Evolutionary conservation across 1,284 basidiomycete genomes (phyloP).

Genomic region (Papiliotrema terrestris): DNA sequence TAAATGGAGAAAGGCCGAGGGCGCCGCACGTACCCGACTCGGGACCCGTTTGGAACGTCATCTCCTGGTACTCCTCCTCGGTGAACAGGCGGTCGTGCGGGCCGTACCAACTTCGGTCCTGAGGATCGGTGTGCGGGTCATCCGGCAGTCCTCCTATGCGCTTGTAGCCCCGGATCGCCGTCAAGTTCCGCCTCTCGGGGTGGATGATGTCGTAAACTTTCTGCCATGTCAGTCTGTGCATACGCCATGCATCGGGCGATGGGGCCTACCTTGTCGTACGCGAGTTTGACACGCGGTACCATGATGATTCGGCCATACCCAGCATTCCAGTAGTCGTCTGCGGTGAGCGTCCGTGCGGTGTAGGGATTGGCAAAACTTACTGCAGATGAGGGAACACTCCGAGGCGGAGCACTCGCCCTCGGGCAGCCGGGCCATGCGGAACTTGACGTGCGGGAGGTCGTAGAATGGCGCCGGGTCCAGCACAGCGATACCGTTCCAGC

Average conservation of each 20-base stretch:
- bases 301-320: constrained; percentile 93
- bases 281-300: constrained; percentile 91
- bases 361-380: constrained; percentile 51
- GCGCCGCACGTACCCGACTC: constrained; percentile 63
- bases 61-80: constrained; percentile 70
- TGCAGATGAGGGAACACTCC: constrained; percentile 92
- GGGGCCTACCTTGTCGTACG: constrained; percentile 74
- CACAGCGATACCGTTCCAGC: constrained; percentile 94
- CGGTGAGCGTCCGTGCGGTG: not conserved
- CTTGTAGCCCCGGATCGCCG: constrained; percentile 86
- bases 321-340: constrained; percentile 73
- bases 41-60: constrained; percentile 77
- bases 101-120: constrained; percentile 88
- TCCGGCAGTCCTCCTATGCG: constrained; percentile 88
- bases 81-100: constrained; percentile 90
- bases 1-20: not conserved
- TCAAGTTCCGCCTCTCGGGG: constrained; percentile 78
- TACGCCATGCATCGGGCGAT: no score
- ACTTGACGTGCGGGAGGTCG: constrained; percentile 76
- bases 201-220: constrained; percentile 91
- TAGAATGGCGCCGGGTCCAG: constrained; percentile 92
- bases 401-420: constrained; percentile 87
- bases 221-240: constrained; percentile 48
- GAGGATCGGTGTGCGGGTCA: constrained; percentile 88
- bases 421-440: constrained; percentile 78